These are phyloP conservation scores for Fragosphaeria purpurea DNA, from an alignment of 2,329 filamentous ascomycete genomes.

Conservation along the genomic window DNA sequence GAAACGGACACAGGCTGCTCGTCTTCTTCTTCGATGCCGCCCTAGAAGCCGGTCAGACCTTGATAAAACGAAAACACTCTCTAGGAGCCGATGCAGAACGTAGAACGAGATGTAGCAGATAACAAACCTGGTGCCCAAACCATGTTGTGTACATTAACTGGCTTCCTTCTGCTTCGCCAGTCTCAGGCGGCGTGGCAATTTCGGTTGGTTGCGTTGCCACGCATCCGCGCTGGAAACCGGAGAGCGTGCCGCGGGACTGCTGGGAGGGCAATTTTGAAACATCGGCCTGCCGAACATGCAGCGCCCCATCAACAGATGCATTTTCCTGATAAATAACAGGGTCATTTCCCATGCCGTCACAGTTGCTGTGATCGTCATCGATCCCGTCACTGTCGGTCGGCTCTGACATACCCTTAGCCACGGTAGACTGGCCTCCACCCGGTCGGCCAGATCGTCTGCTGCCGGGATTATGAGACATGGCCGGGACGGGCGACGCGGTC, in stretches of 20 bases:
- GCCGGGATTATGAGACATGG: too few species aligned
- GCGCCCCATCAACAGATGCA: too few species aligned
- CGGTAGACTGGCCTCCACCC: too few species aligned
- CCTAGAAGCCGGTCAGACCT: neutral
- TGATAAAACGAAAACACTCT: too few species aligned
- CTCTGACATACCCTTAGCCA: too few species aligned
- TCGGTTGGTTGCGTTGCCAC: neutral
- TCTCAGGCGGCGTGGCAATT: neutral
- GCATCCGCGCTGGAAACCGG: neutral
- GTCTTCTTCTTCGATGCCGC: neutral
- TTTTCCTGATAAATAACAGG: too few species aligned
- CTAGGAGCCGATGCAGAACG: too few species aligned
- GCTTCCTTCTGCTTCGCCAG: neutral
- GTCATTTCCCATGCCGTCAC: too few species aligned
- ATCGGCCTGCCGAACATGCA: neutral
- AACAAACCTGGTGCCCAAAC: constrained; percentile 7
- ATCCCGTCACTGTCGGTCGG: too few species aligned
- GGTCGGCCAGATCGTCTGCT: too few species aligned
- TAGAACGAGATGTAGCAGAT: neutral
- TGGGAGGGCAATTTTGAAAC: neutral
- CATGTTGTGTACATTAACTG: constrained; percentile 2
- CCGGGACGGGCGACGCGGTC: too few species aligned
- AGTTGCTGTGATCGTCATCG: too few species aligned
- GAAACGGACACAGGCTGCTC: neutral
- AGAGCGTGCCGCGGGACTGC: neutral